Conservation (phyloP, 1,139 yeast genomes). For the Groenewaldozyma sp. region DNA sequence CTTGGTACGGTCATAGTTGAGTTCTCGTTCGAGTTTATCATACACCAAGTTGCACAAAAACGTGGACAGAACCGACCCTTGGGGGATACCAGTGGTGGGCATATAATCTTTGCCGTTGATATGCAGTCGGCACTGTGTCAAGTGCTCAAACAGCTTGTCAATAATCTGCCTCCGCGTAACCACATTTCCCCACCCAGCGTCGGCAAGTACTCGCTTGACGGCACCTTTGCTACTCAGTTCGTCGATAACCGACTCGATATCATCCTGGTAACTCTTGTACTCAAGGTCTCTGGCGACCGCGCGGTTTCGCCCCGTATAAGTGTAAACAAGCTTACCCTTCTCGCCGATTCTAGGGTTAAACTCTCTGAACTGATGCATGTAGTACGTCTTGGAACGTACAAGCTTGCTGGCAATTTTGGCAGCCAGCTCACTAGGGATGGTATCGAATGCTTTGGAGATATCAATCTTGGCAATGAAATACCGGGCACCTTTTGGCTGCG, state of each 20-base stretch:
- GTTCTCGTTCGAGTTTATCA: slow-evolving; percentile 34
- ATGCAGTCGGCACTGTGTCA: slow-evolving; percentile 33
- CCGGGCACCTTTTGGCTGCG: slow-evolving; percentile 1
- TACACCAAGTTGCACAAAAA: slow-evolving; percentile 68
- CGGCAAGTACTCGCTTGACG: slow-evolving; percentile 6
- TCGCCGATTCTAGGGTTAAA: neutral
- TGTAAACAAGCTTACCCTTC: neutral
- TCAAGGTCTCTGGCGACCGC: neutral
- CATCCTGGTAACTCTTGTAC: neutral
- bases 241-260: neutral
- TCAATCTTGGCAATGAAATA: slow-evolving; percentile 64
- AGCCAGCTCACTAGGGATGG: slow-evolving; percentile 48
- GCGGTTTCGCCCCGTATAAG: neutral
- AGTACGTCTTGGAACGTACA: neutral
- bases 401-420: slow-evolving; percentile 15
- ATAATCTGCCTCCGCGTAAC: slow-evolving; percentile 10
- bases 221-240: neutral
- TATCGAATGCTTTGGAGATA: slow-evolving; percentile 70
- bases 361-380: neutral
- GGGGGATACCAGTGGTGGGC: slow-evolving; percentile 67
- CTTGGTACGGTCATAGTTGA: slow-evolving; percentile 16
- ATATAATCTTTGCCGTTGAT: slow-evolving; percentile 31
- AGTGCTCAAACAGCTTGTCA: slow-evolving; percentile 30
- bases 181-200: slow-evolving; percentile 5
- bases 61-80: slow-evolving; percentile 76